These are phyloP conservation scores for Cymodocea nodosa DNA, from an alignment of 116 monocot species.

Conservation along the genomic window DNA sequence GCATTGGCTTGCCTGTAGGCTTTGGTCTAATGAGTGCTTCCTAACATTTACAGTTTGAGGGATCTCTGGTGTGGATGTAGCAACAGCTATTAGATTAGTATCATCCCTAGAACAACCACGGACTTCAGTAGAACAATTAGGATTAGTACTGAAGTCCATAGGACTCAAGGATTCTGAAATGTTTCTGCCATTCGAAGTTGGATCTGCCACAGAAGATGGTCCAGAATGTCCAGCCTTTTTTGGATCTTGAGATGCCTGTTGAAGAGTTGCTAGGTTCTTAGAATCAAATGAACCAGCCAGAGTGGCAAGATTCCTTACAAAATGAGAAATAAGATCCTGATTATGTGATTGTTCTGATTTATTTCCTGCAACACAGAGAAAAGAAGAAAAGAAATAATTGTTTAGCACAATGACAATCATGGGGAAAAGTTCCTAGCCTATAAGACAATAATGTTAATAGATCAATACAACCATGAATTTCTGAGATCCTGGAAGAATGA, in stretches of 20 bases:
- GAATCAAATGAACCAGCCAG: constrained; percentile 45
- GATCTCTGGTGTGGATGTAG: constrained; percentile 15
- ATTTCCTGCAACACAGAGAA: constrained; percentile 37
- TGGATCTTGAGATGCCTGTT: constrained; percentile 36
- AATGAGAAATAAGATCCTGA: constrained; percentile 54
- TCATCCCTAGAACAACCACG: neutral
- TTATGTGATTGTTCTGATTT: constrained; percentile 29
- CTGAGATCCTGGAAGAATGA: no score
- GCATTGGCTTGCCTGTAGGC: constrained; percentile 9
- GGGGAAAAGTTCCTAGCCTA: no score
- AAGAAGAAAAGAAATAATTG: neutral
- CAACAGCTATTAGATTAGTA: neutral
- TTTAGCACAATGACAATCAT: neutral
- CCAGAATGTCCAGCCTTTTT: constrained; percentile 18
- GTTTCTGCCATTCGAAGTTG: constrained; percentile 15
- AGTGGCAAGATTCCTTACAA: constrained; percentile 46
- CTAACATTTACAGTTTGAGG: constrained; percentile 8
- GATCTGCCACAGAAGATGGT: constrained; percentile 23
- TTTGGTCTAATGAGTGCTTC: neutral
- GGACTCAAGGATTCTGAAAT: constrained; percentile 15
- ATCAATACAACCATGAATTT: no score
- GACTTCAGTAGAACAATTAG: neutral
- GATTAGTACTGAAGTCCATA: constrained; percentile 10
- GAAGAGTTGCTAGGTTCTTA: constrained; percentile 28
- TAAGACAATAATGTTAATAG: no score